Conservation (phyloP, 1,284 basidiomycete species). For the Moniliophthora roreri region DNA sequence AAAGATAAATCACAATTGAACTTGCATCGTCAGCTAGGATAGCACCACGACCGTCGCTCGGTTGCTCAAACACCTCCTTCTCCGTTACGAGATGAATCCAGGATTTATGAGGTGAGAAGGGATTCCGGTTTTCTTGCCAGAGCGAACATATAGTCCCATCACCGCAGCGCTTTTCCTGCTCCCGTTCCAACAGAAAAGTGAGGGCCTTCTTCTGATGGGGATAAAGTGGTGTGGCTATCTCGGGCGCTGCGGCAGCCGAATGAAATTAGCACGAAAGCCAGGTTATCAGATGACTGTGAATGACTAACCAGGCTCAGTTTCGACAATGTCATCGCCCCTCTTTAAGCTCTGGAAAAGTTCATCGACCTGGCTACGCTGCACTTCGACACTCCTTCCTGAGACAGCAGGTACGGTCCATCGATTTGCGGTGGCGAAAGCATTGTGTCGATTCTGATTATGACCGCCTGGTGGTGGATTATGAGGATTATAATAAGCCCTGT, state of each 20-base stretch:
- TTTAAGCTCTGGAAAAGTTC: slow-evolving; percentile 89
- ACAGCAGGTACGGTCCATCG: slow-evolving; percentile 64
- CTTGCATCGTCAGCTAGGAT: slow-evolving; percentile 93
- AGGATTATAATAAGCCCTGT: slow-evolving; percentile 82
- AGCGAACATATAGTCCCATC: slow-evolving; percentile 68
- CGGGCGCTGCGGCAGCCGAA: slow-evolving; percentile 50
- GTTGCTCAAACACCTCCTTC: slow-evolving; percentile 66
- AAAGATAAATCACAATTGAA: slow-evolving; percentile 21
- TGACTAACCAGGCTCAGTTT: slow-evolving; percentile 79
- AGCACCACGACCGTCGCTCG: slow-evolving; percentile 82
- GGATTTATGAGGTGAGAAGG: slow-evolving; percentile 43
- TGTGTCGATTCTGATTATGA: slow-evolving; percentile 43
- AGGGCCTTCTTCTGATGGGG: slow-evolving; percentile 98
- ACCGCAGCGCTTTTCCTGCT: slow-evolving; percentile 62
- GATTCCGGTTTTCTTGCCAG: slow-evolving; percentile 68
- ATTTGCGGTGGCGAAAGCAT: slow-evolving; percentile 28
- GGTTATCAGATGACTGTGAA: slow-evolving; percentile 8
- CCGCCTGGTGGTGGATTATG: slow-evolving; percentile 82
- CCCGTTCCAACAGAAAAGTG: slow-evolving; percentile 94
- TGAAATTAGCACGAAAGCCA: slow-evolving; percentile 15
- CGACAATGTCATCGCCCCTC: slow-evolving; percentile 82
- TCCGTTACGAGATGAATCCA: slow-evolving; percentile 91
- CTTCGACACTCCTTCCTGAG: slow-evolving; percentile 81
- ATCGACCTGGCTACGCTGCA: slow-evolving; percentile 92
- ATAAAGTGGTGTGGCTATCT: slow-evolving; percentile 89